These are phyloP conservation scores for Fraxinus pennsylvanica DNA, from an alignment of 257 asterid genomes.

Conservation along the genomic window DNA sequence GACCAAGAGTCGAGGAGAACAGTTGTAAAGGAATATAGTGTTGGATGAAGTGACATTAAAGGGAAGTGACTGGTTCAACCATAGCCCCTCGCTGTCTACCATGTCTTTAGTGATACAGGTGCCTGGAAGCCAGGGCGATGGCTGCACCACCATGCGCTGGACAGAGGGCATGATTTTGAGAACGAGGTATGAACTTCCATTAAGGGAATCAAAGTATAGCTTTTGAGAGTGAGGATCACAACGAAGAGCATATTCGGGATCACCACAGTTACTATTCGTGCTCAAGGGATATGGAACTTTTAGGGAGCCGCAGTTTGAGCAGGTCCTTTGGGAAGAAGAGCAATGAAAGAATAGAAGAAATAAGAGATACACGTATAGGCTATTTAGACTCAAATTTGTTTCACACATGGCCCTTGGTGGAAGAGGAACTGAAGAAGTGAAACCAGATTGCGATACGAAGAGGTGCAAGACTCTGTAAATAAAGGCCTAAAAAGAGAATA, in stretches of 20 bases:
- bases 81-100: constrained; percentile 40
- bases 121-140: constrained; percentile 43
- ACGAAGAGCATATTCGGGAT: constrained; percentile 35
- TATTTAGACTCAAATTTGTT: constrained; percentile 2
- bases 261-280: constrained; percentile 40
- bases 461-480: constrained; percentile 26
- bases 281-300: constrained; percentile 48
- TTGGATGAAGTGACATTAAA: constrained; percentile 43
- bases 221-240: constrained; percentile 40
- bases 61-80: constrained; percentile 48
- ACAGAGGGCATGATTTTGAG: constrained; percentile 24
- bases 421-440: constrained; percentile 16
- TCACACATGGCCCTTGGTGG: constrained; percentile 25
- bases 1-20: constrained; percentile 46
- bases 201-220: constrained; percentile 44
- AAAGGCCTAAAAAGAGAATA: constrained; percentile 36
- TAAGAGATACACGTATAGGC: constrained; percentile 22
- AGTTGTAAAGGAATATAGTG: constrained; percentile 40
- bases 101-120: constrained; percentile 39
- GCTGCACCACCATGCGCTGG: constrained; percentile 44
- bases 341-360: constrained; percentile 25
- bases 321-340: constrained; percentile 36
- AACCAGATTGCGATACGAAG: constrained; percentile 17
- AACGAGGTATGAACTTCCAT: constrained; percentile 43
- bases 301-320: constrained; percentile 45